These are phyloP conservation scores for Cyberlindnera veronae DNA, from an alignment of 805 yeast genomes.

Conservation along the genomic window DNA sequence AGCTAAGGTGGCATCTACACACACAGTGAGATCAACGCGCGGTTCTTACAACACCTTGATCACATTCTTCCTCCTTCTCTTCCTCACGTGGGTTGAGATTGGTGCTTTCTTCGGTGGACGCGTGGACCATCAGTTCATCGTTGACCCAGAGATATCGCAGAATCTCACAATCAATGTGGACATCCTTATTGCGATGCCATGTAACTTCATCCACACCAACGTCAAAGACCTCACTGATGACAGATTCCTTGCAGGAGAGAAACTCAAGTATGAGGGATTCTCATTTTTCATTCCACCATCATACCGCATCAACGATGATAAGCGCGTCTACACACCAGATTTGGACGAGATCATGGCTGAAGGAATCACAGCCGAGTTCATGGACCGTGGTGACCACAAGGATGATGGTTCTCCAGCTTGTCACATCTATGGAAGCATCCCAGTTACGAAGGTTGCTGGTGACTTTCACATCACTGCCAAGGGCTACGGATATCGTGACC, in stretches of 20 bases:
- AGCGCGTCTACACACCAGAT: slow-evolving; percentile 53
- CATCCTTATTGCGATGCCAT: slow-evolving; percentile 78
- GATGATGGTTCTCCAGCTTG: slow-evolving; percentile 68
- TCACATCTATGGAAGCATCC: slow-evolving; percentile 76
- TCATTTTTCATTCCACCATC: slow-evolving; percentile 50
- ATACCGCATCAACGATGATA: slow-evolving; percentile 44
- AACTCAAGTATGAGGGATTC: slow-evolving; percentile 66
- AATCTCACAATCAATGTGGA: slow-evolving; percentile 73
- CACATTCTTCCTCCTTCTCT: slow-evolving; percentile 57
- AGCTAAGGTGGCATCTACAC: slow-evolving; percentile 69
- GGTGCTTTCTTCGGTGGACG: slow-evolving; percentile 84
- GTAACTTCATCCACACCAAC: slow-evolving; percentile 69
- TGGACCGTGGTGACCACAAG: slow-evolving; percentile 38
- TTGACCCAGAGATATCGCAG: slow-evolving; percentile 57
- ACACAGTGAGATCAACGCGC: slow-evolving; percentile 67
- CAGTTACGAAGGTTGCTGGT: slow-evolving; percentile 83
- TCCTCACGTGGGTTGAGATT: slow-evolving; percentile 78
- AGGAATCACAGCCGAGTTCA: slow-evolving; percentile 62
- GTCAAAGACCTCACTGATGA: slow-evolving; percentile 79
- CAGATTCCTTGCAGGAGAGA: slow-evolving; percentile 71
- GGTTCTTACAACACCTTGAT: slow-evolving; percentile 74
- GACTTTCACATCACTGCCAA: slow-evolving; percentile 79
- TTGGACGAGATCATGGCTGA: slow-evolving; percentile 64
- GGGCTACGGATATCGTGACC: slow-evolving; percentile 55
- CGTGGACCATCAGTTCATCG: slow-evolving; percentile 71